Base-by-base conservation (phyloP, 129 eudicot genomes). In the Smallanthus sonchifolius region DNA sequence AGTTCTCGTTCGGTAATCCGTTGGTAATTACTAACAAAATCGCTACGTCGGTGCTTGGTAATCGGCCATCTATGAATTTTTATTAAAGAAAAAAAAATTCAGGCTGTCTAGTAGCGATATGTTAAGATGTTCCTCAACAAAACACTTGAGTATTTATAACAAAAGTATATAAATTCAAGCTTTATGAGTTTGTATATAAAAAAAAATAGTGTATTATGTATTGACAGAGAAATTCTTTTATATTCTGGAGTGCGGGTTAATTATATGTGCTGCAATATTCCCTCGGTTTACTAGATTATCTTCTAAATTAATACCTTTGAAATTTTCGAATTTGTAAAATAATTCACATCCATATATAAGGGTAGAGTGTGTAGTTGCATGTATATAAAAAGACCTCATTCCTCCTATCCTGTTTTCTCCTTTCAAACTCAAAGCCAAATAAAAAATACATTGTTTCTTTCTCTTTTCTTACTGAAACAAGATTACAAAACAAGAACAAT, bases 351-450 rank as follows among this genome's bases (percentile, higher is more conserved):
- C 35, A 37, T 63, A 51, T 10, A 62, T 62, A 63, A 30, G 78
- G 39, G 19, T 45, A 44, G 19, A 38, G 3, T 0, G 28, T 28
- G 43, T 37, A 70, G 47, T n/a, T 78, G 71, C 72, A 52, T 28
- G 60, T 72, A 71, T 71, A 78, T 63, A 72, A 64, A 10, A 56
- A 28, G 20, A 55, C 2, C 65, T 52, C 43, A 28, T 10, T 43
- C 71, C 17, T 35, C 60, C 37, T 52, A 42, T 52, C 57, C 15
- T 56, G 43, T 60, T 66, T 78, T 65, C 57, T 38, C 73, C 36
- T 63, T 72, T 38, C 10, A n/a, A 52, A 52, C 30, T 7, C 49
- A 42, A 63, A 70, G 16, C 28, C 8, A 57, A 44, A 24, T 57
- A 4, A 45, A 55, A 55, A 10, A 1, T 24, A 28, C 20, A 19